Percentiles rank a stretch among this genome's conserved stretches.
These are phyloP conservation scores for Tephrocybe sp. DNA, from an alignment of 768 basidiomycete species.

Conservation along the genomic window DNA sequence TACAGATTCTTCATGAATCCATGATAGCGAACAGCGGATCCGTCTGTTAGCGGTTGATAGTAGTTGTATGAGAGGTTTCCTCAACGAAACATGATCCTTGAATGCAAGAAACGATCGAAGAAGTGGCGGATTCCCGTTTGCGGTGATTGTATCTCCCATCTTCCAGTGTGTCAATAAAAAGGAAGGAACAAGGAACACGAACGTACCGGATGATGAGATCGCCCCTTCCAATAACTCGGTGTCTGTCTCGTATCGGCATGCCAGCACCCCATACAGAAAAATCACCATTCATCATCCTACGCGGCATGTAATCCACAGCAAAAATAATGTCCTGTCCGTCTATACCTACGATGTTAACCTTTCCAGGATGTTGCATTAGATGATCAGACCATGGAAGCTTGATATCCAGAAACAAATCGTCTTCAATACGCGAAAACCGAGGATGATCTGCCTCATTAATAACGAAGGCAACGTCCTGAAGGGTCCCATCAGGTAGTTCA, in stretches of 20 bases:
- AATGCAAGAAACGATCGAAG: conserved; percentile 9
- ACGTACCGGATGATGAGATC: conserved; percentile 62
- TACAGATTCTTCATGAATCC: too few species aligned
- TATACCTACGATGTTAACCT: conserved; percentile 51
- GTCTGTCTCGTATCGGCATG: conserved; percentile 63
- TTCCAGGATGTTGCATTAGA: conserved; percentile 43
- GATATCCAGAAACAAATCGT: conserved; percentile 55
- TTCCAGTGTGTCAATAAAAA: conserved; percentile 13
- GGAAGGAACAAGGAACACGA: conserved; percentile 8
- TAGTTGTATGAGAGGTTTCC: too few species aligned
- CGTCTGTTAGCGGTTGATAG: too few species aligned
- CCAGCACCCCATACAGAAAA: conserved; percentile 55
- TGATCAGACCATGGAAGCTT: conserved; percentile 55
- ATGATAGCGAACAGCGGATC: too few species aligned
- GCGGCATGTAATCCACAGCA: conserved; percentile 50
- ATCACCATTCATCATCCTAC: conserved; percentile 47
- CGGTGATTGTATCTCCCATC: conserved; percentile 38
- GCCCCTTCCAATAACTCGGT: conserved; percentile 51
- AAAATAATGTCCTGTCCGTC: conserved; percentile 54
- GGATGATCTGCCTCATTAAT: conserved; percentile 58
- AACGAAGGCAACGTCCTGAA: conserved; percentile 67
- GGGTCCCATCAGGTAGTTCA: conserved; percentile 50
- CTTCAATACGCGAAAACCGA: conserved; percentile 51
- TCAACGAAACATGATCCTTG: background rate
- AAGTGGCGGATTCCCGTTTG: conserved; percentile 11